Base-by-base conservation (phyloP, 768 basidiomycete species). In the Boletus edulis region DNA sequence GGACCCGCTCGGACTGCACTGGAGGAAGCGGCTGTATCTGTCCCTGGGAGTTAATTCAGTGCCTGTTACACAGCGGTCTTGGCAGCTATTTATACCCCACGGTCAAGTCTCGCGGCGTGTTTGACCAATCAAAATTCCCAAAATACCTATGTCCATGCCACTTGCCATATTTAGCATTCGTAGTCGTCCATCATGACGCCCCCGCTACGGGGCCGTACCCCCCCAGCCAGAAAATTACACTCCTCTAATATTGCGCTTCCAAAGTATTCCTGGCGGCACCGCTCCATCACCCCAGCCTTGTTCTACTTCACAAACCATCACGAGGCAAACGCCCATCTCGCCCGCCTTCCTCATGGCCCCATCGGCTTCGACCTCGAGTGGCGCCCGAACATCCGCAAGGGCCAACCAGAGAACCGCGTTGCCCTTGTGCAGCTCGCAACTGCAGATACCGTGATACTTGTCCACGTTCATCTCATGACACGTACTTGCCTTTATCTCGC, bases 361-460 rank as follows among this genome's bases (percentile, higher is more conserved):
- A 40, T 81, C 47, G 91, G 91, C 27, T 84, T 92, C 58, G 91
- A 93, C 64, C 74, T 89, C 37, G 91, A 93, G 70, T 92, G 91
- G 89, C 82, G 78, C 56, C 91, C 91, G 0, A 81, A 63, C 18
- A 83, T 71, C 61, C 57, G 60, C 44, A 84, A 81, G 63, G 82
- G 85, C 18, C 64, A 70, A 24, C 62, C 70, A 27, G 80, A 85
- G 67, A 87, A 91, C 63, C 86, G 78, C 22, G 84, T 89, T 18
- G 83, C 91, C 3, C 76, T 92, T 22, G 76, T 92, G 4, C 90
- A 93, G 65, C 78, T 92, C 17, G 85, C 88, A 3, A 82, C 75
- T 57, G 63, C 71, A 4, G 66, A 81, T 4, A 73, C 68, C 13
- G 80, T 89, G 22, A 69, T 87, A 27, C 80, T 92, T 5, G 67